Conservation (phyloP, 352 stramenopile species). For the Globisporangium middletonii region DNA sequence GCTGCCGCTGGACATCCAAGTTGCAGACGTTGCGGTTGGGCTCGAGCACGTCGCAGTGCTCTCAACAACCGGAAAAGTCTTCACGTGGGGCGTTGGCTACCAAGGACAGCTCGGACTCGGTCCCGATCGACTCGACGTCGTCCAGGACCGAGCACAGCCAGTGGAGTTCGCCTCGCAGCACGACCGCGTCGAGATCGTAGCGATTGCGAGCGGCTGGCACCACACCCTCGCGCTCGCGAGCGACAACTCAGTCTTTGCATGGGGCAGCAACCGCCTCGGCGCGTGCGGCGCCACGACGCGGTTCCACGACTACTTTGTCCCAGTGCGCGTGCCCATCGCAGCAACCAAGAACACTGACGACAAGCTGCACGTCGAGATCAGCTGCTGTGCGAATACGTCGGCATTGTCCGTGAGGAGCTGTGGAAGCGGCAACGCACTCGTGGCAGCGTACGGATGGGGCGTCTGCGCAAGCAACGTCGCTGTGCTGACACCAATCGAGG, state of each 20-base stretch:
- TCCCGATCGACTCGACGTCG: constrained; percentile 9
- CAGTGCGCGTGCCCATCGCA: constrained; percentile 26
- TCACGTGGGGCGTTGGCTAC: constrained; percentile 27
- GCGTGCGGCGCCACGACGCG: constrained; percentile 35
- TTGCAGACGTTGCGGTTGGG: constrained; percentile 21
- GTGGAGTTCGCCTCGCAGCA: constrained; percentile 24
- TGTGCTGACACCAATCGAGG: constrained; percentile 6
- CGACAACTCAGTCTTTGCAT: constrained; percentile 22
- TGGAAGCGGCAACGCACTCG: constrained; percentile 1
- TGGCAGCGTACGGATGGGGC: constrained; percentile 19
- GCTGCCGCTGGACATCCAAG: constrained; percentile 6
- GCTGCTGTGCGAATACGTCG: constrained; percentile 23
- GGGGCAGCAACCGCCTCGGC: constrained; percentile 33
- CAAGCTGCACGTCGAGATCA: constrained; percentile 6
- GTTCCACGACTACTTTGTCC: constrained; percentile 37
- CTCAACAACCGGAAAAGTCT: constrained; percentile 20
- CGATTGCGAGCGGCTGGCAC: constrained; percentile 28
- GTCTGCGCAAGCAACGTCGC: constrained; percentile 8
- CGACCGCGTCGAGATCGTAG: constrained; percentile 8
- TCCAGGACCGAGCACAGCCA: constrained; percentile 9
- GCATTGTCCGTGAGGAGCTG: constrained; percentile 1
- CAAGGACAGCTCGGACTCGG: constrained; percentile 32
- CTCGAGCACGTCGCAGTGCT: constrained; percentile 29
- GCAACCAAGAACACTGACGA: background rate
- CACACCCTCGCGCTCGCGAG: constrained; percentile 25